Evolutionary conservation across 2,329 filamentous ascomycete genomes (phyloP), one percentile per base, ranked within the genome.

Genomic region (Cladosporium halotolerans): DNA sequence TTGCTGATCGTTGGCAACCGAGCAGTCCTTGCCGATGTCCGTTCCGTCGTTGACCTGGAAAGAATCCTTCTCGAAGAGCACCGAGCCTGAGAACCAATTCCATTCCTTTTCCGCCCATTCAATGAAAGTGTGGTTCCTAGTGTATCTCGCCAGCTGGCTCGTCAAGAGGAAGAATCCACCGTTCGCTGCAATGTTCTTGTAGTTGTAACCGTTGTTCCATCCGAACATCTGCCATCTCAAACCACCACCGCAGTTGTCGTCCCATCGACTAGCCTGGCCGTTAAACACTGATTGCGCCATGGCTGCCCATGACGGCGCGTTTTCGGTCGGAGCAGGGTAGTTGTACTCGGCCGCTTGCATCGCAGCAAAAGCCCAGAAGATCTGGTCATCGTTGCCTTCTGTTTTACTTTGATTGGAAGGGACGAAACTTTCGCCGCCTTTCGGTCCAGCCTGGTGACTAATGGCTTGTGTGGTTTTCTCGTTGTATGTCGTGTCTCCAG

Each of bases 401-500:
- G 59, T 62, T 42, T 63, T 65, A 32, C 64, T 66, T 53, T 70
- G 67, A 45, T 70, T 70, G 11, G 57, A 51, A 2, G 82, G 83
- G 76, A 81, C 80, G 68, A 78, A 86, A 57, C 84, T 77, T 9
- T 68, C 63, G 54, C 74, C 72, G n/a, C 76, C 70, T 54, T 75
- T 72, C n/a, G 76, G 70, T 10, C 82, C 82, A 18, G 76, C 74
- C 64, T 86, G 83, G 63, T 77, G 78, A 11, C 81, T 64, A 62
- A 86, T 70, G 2, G 77, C 81, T 57, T 81, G 63, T 52, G 74
- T 80, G 10, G 82, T 71, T 9, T 80, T 73, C 7, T 76, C 65
- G 67, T 86, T 86, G 70, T 84, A 87, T 51, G 76, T 77, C 4
- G 71, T 65, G 66, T 88, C 84, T 52, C 82, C 82, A 0, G 84